These are phyloP conservation scores for Turritis glabra DNA, from an alignment of 345 rosid genomes.

Conservation along the genomic window DNA sequence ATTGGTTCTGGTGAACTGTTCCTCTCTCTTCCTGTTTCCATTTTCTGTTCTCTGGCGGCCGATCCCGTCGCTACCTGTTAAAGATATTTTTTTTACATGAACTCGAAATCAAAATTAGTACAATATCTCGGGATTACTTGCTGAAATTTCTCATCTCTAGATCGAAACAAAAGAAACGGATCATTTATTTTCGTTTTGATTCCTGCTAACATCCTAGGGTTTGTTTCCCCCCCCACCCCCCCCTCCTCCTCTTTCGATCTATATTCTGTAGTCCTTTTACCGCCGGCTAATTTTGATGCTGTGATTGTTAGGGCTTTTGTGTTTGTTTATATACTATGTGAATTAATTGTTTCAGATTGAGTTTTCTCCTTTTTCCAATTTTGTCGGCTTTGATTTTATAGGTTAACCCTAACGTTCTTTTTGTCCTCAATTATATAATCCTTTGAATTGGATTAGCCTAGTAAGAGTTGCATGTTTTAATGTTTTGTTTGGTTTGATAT, in stretches of 20 bases:
- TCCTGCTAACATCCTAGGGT: slow-evolving; percentile 29
- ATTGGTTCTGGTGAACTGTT: slow-evolving; percentile 10
- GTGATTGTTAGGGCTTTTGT: slow-evolving; percentile 26
- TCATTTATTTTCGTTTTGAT: slow-evolving; percentile 13
- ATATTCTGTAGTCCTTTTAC: background rate
- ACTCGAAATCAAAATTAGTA: background rate
- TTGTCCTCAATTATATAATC: background rate
- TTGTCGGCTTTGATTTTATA: background rate
- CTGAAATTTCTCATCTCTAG: background rate
- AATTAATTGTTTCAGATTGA: slow-evolving; percentile 19
- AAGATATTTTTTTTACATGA: background rate
- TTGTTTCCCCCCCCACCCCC: background rate
- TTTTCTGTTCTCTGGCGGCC: slow-evolving; percentile 19
- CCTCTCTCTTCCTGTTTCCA: slow-evolving; percentile 13
- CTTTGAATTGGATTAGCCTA: background rate
- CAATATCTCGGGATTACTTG: background rate
- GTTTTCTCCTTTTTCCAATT: background rate
- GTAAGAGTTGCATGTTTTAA: background rate
- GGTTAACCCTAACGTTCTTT: background rate
- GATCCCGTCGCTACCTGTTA: slow-evolving; percentile 23
- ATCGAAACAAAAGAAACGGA: background rate
- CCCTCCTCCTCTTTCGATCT: background rate
- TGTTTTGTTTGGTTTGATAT: background rate
- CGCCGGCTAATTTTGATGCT: background rate
- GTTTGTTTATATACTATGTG: slow-evolving; percentile 10